phyloP scores from a whole-genome alignment of 73 alveolate genomes.

The Blepharisma japonicum region DNA sequence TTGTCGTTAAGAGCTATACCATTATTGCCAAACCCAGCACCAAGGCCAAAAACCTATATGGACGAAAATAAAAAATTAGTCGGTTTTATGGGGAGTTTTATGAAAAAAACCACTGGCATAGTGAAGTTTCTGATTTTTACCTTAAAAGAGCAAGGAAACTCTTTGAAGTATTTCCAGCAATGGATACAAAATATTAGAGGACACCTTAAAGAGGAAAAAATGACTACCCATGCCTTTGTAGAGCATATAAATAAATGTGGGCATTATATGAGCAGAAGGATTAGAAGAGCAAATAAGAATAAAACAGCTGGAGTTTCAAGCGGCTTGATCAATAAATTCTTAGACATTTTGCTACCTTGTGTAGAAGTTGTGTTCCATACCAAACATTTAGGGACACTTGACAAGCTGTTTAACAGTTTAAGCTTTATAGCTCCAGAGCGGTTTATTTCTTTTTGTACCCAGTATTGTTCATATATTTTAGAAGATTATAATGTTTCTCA shows the following conservation, averaged over 20 bases:
- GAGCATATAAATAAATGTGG: not conserved
- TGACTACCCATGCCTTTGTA: not conserved
- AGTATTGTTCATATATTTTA: not conserved
- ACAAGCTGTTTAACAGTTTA: too few species aligned
- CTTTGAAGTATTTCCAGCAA: not conserved
- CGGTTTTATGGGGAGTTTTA: not conserved
- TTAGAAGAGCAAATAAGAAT: not conserved
- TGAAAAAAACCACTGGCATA: not conserved
- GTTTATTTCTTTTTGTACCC: too few species aligned
- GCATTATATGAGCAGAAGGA: not conserved
- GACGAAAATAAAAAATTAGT: not conserved
- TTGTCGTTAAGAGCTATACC: not conserved
- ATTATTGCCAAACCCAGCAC: not conserved
- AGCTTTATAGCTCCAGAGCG: too few species aligned
- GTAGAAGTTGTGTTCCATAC: not conserved
- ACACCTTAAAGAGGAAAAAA: not conserved
- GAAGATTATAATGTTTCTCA: conserved; percentile 14
- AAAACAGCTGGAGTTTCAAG: not conserved
- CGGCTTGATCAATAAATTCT: not conserved
- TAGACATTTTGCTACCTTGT: not conserved
- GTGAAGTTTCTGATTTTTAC: conserved; percentile 3
- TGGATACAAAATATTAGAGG: conserved; percentile 13
- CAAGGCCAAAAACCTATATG: conserved; percentile 15
- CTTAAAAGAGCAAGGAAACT: not conserved
- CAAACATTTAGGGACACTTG: not conserved